phyloP scores from a whole-genome alignment of 768 basidiomycete species.

The Naganishia vaughanmartiniae region DNA sequence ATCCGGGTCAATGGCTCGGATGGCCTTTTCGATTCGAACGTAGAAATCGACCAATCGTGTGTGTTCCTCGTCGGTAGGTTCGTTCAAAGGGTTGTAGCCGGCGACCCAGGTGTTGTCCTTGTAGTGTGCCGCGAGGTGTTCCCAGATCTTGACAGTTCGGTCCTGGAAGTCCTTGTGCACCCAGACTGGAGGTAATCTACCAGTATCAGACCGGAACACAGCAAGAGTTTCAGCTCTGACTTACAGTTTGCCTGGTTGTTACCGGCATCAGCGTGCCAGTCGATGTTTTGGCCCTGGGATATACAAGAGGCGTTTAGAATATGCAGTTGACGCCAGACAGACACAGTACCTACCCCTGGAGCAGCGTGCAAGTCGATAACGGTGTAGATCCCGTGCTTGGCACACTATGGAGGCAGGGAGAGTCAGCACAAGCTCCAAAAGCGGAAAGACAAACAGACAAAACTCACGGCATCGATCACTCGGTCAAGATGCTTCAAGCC shows the following conservation, averaged over 20 bases:
- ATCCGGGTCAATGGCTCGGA: constrained; percentile 66
- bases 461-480: constrained; percentile 61
- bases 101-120: constrained; percentile 76
- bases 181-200: constrained; percentile 62
- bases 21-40: constrained; percentile 65
- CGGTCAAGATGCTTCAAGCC: constrained; percentile 81
- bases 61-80: constrained; percentile 72
- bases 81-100: constrained; percentile 82
- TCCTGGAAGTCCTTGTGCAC: constrained; percentile 82
- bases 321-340: not conserved
- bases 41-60: constrained; percentile 67
- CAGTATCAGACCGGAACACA: not conserved
- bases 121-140: constrained; percentile 71
- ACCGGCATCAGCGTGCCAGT: constrained; percentile 69
- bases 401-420: constrained; percentile 55
- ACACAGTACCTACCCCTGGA: constrained; percentile 47
- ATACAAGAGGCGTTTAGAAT: not conserved
- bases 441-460: not conserved
- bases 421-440: not conserved
- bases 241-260: constrained; percentile 34
- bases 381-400: constrained; percentile 69
- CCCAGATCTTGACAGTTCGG: constrained; percentile 73
- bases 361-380: constrained; percentile 74
- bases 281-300: constrained; percentile 54
- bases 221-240: not conserved